Base-by-base conservation (phyloP, 805 yeast species). In the Vanderwaltozyma yarrowii region DNA sequence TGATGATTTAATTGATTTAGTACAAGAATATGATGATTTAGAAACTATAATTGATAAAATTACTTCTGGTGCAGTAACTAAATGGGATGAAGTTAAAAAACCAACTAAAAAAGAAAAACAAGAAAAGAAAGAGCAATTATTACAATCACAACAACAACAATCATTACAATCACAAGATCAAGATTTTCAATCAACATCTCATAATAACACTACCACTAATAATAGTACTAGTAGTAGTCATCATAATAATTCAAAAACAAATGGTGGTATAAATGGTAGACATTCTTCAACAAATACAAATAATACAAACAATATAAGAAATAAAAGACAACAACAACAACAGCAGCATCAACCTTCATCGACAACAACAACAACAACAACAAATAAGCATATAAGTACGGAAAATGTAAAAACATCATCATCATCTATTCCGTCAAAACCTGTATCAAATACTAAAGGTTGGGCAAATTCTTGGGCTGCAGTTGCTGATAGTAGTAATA, bases 21-120 rank as follows among this genome's bases (percentile, higher is more conserved):
- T 88, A 50, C 69, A 70, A 41, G 97, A 92, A 62, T 74, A 80
- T 45, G 69, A 77, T 45, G 87, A 82, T 56, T 68, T 87, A 48
- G 94, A 81, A 56, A 71, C 74, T 32, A 84, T 92, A 46, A 80
- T 85, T 46, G 88, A 81, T 55, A 79, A 86, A 60, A 88, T 92
- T 62, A 79, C 94, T 40, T 83, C 86, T 44, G 95, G 95, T 47
- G 81, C 82, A 52, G 94, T 85, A 28, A 72, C 81, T 49, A 85
- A 82, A 62, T 89, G 97, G 96, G 96, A 86, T 57, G 92, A 88
- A 51, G 95, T 85, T 45, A 79, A 78, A 62, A 82, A 68, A 51
- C 71, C 71, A 21, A 52, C 72, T 33, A 81, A 78, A 60, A 74
- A 73, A 71, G 64, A 74, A 61, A 66, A 67, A 57, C 58, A 66